Evolutionary conservation across 305 asterid species (phyloP).

Genomic region (Fraxinus xanthoxyloides): DNA sequence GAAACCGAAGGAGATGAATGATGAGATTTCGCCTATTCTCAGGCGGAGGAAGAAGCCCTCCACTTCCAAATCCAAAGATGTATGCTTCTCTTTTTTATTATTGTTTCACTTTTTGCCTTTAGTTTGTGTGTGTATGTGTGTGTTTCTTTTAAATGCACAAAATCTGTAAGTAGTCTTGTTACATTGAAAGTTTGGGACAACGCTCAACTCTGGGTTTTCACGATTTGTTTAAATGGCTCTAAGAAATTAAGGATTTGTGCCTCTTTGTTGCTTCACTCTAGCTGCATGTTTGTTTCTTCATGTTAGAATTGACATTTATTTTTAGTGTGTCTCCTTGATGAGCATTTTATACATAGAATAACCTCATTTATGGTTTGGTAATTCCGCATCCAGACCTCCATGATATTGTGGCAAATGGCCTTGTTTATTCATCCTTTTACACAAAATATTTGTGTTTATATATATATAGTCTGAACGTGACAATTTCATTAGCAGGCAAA

Average conservation of each 20-base stretch:
- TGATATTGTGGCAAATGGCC: not conserved
- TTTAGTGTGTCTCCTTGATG: not conserved
- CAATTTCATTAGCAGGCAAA: constrained; percentile 48
- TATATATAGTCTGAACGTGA: constrained; percentile 18
- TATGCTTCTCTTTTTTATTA: constrained; percentile 15
- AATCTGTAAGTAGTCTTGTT: not conserved
- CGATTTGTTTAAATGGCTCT: not conserved
- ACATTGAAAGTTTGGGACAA: not conserved
- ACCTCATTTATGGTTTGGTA: not conserved
- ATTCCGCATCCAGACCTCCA: not conserved
- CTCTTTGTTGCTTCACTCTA: not conserved
- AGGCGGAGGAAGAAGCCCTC: constrained; percentile 46
- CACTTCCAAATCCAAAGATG: constrained; percentile 42
- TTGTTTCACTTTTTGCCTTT: not conserved
- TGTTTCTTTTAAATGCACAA: not conserved
- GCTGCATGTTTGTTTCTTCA: not conserved
- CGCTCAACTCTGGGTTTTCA: not conserved
- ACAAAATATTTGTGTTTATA: not conserved
- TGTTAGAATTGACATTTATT: not conserved
- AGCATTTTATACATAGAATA: not conserved
- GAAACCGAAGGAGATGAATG: constrained; percentile 72
- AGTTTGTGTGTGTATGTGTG: not conserved
- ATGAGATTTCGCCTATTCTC: constrained; percentile 57
- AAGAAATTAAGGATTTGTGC: not conserved
- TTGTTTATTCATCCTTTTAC: not conserved